Evolutionary conservation across 2,329 filamentous ascomycete genomes (phyloP).

Genomic region (Calonectria naviculata): DNA sequence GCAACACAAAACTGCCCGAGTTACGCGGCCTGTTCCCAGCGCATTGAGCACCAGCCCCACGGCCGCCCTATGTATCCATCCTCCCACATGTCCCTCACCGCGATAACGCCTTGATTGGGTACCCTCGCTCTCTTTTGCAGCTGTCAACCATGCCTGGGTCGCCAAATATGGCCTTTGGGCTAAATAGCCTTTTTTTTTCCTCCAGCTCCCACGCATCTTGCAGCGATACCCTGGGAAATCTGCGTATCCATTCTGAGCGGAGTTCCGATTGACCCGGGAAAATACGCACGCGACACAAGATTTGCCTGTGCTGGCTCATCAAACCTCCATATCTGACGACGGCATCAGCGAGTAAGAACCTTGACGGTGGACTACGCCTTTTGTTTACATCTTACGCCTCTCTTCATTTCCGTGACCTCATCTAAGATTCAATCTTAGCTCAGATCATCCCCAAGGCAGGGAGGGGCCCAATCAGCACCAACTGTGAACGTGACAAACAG

Average conservation of each 20-base stretch:
- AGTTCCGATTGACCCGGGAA: background rate
- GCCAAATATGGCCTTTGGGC: background rate
- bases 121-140: background rate
- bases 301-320: background rate
- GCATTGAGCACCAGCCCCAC: background rate
- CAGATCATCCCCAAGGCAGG: background rate
- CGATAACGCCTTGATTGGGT: background rate
- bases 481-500: background rate
- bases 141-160: background rate
- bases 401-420: background rate
- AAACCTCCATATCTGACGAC: background rate
- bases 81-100: background rate
- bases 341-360: background rate
- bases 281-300: background rate
- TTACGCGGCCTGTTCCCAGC: background rate
- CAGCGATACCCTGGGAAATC: conserved; percentile 4
- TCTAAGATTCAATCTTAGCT: background rate
- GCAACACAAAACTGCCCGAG: background rate
- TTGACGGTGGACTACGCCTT: background rate
- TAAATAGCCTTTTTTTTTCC: background rate
- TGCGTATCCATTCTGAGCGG: background rate
- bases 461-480: background rate
- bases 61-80: background rate
- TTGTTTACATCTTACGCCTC: background rate
- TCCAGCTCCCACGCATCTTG: background rate